Base-by-base conservation (phyloP, 371 early-diverging fungal species). In the Dinochytrium kinnereticum region DNA sequence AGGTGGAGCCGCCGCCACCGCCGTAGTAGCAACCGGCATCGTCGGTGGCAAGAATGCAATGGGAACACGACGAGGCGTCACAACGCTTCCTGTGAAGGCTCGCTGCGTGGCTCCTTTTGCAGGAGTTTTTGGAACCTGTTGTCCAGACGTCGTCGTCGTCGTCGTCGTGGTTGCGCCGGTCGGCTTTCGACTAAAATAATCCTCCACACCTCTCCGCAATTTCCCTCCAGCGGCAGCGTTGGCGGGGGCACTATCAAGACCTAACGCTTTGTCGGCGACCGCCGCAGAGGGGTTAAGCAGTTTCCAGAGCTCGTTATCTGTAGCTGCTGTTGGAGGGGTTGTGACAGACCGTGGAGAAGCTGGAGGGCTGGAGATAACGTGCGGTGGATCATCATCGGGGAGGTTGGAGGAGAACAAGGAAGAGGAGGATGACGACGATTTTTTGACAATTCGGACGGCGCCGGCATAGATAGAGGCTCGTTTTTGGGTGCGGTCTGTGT, bases 381-480 rank as follows among this genome's bases (percentile, higher is more conserved):
- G 33, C 2, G 19, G 5, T 3, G 24, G 15, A 24, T 5, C 5
- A 30, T 57, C 57, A 57, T 57, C 24, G 15, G 5, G 31, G 10
- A n/a, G 24, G 57, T 57, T 24, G n/a, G n/a, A n/a, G n/a, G n/a
- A n/a, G n/a, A 17, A 50, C 15, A 50, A 50, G 50, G 50, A n/a
- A 50, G 50, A 50, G n/a, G 64, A 5, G 36, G 10, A 21, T 31
- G 15, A 19, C 13, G 34, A 17, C 24, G n/a, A 15, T 44, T 66
- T 66, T 36, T 28, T 37, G 33, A 40, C 49, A 36, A 66, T 49
- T 38, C 67, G 67, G 10, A 66, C 44, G 26, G 67, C 67, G 24
- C 67, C 67, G 3, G 67, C 21, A 44, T 66, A 66, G 28, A 66
- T 37, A 15, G 67, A 66, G 44, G 67, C 13, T 3, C 67, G 38